phyloP scores from a whole-genome alignment of 2,329 filamentous ascomycete genomes.

The Fusarium denticulatum region DNA sequence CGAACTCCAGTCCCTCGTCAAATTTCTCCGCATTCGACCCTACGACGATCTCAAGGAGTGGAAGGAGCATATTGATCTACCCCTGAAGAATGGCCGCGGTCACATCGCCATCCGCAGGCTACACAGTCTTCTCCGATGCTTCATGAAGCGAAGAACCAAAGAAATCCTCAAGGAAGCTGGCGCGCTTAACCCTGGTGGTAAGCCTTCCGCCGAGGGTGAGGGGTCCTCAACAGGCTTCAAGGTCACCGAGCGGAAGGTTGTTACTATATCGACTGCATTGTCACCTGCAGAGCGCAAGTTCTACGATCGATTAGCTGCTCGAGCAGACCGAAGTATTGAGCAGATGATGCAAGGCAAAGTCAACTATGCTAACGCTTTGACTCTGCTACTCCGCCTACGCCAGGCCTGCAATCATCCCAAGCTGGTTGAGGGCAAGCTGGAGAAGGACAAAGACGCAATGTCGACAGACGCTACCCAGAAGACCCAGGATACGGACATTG shows the following conservation, averaged over 20 bases:
- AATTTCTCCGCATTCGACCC: slow-evolving; percentile 90
- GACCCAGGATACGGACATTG: slow-evolving; percentile 72
- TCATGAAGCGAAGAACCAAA: slow-evolving; percentile 99
- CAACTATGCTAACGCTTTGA: slow-evolving; percentile 93
- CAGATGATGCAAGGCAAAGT: slow-evolving; percentile 86
- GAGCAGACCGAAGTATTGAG: slow-evolving; percentile 87
- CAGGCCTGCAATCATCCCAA: slow-evolving; percentile 96
- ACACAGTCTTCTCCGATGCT: slow-evolving; percentile 85
- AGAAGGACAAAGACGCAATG: slow-evolving; percentile 87
- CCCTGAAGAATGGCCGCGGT: slow-evolving; percentile 89
- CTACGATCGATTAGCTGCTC: slow-evolving; percentile 83
- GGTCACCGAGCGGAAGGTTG: slow-evolving; percentile 89
- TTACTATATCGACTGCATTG: slow-evolving; percentile 81
- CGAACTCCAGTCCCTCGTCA: slow-evolving; percentile 92
- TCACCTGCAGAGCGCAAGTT: slow-evolving; percentile 83
- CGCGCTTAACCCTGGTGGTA: slow-evolving; percentile 80
- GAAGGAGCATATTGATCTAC: slow-evolving; percentile 90
- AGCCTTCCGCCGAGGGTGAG: slow-evolving; percentile 62
- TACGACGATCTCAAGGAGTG: slow-evolving; percentile 87
- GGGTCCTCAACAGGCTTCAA: slow-evolving; percentile 77
- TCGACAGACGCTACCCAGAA: slow-evolving; percentile 68
- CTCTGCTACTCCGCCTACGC: slow-evolving; percentile 86
- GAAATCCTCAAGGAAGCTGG: slow-evolving; percentile 92
- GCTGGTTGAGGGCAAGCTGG: slow-evolving; percentile 84
- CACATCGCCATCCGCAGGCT: slow-evolving; percentile 88